phyloP scores from a whole-genome alignment of 768 basidiomycete species.

The Xerocomus spinulosus region DNA sequence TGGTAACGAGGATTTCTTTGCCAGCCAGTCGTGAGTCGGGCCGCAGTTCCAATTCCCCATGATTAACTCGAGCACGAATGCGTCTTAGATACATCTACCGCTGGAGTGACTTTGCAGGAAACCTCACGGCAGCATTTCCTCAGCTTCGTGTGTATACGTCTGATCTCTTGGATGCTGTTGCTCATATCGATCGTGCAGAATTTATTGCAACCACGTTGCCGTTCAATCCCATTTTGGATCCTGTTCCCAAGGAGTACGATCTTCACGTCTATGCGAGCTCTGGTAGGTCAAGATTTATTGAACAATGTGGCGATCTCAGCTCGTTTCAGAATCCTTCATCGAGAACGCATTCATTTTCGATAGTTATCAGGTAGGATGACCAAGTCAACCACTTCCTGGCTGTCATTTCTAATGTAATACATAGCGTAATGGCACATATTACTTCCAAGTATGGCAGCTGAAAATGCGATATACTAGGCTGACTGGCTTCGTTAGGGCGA shows the following conservation, averaged over 20 bases:
- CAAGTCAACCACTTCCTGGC: background rate
- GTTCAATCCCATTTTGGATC: constrained; percentile 42
- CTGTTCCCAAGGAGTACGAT: constrained; percentile 50
- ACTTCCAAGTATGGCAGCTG: constrained; percentile 35
- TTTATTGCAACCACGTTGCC: constrained; percentile 52
- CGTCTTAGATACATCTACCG: constrained; percentile 42
- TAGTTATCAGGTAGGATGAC: constrained; percentile 31
- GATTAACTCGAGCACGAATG: background rate
- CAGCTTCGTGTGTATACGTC: constrained; percentile 36
- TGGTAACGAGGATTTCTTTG: constrained; percentile 53
- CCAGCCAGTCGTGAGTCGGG: constrained; percentile 29
- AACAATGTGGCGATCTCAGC: background rate
- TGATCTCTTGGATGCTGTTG: constrained; percentile 9
- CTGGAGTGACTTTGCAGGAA: constrained; percentile 45
- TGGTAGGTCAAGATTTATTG: background rate
- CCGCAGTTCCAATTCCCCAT: too few relatives aligned
- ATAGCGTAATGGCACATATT: constrained; percentile 55
- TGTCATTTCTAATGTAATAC: background rate
- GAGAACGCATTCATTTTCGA: constrained; percentile 48
- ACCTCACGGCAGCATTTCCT: constrained; percentile 45
- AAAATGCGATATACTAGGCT: background rate
- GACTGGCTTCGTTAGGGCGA: constrained; percentile 36
- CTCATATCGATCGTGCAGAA: constrained; percentile 30
- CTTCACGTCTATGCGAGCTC: constrained; percentile 53
- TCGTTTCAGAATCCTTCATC: constrained; percentile 34